Conservation (phyloP, 495 filamentous ascomycete species). For the Hyaloscypha variabilis region DNA sequence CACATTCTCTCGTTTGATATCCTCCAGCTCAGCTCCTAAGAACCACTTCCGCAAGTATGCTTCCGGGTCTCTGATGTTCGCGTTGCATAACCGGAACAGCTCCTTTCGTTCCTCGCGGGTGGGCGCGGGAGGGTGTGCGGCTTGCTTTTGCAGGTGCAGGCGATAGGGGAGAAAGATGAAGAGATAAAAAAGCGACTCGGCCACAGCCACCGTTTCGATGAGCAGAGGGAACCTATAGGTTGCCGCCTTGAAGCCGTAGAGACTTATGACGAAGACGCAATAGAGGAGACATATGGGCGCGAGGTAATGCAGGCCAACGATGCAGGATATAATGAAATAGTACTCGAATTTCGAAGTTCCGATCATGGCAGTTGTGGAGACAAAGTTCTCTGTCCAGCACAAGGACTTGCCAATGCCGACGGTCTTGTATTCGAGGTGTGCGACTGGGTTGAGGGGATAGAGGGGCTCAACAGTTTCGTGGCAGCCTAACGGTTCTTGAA, state of each 20-base stretch:
- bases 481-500: neutral
- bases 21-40: constrained; percentile 53
- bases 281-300: constrained; percentile 53
- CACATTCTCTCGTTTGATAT: constrained; percentile 67
- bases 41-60: constrained; percentile 67
- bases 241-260: constrained; percentile 33
- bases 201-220: constrained; percentile 28
- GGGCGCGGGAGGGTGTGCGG: constrained; percentile 53
- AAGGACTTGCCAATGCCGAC: neutral
- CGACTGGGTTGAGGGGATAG: neutral
- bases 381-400: neutral
- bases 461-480: neutral
- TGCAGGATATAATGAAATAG: constrained; percentile 36
- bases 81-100: constrained; percentile 57
- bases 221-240: constrained; percentile 33
- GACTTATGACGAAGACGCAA: constrained; percentile 38
- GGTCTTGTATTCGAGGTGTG: neutral
- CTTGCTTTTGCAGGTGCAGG: constrained; percentile 48
- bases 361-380: constrained; percentile 27
- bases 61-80: constrained; percentile 55
- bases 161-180: constrained; percentile 58
- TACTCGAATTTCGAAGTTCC: constrained; percentile 30
- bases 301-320: constrained; percentile 53
- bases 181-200: constrained; percentile 56
- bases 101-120: constrained; percentile 40